phyloP scores from a whole-genome alignment of 805 yeast genomes.

The Schwanniomyces sp. region DNA sequence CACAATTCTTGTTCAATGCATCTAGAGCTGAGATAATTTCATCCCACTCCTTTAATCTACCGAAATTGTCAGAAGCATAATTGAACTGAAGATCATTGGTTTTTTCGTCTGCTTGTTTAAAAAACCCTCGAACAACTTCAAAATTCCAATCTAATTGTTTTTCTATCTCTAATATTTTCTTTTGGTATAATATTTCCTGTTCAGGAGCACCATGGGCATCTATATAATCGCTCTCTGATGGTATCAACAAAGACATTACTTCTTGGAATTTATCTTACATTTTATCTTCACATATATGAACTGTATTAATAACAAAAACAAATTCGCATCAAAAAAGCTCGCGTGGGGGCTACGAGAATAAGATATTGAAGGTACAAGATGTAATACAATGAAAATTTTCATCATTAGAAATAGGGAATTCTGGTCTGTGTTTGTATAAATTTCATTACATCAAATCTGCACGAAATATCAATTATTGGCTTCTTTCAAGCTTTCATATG shows the following conservation, averaged over 20 bases:
- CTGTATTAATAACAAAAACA: no score
- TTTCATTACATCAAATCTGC: no score
- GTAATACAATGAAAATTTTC: no score
- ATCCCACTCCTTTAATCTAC: slow-evolving; percentile 43
- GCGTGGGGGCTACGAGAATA: no score
- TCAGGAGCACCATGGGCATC: slow-evolving; percentile 24
- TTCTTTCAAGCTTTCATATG: no score
- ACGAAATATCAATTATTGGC: no score
- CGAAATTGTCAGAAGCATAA: slow-evolving; percentile 43
- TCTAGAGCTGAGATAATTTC: slow-evolving; percentile 30
- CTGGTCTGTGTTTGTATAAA: no score
- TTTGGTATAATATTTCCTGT: slow-evolving; percentile 13
- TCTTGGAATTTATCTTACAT: no score
- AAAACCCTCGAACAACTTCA: slow-evolving; percentile 50
- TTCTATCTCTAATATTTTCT: slow-evolving; percentile 8
- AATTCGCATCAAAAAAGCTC: no score
- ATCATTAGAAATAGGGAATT: no score
- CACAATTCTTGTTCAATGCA: slow-evolving; percentile 33
- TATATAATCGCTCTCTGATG: slow-evolving; percentile 25
- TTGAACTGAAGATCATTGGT: slow-evolving; percentile 49
- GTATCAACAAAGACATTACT: slow-evolving; percentile 16
- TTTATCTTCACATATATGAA: no score
- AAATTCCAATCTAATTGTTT: slow-evolving; percentile 44
- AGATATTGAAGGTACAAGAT: no score
- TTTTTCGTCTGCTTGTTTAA: slow-evolving; percentile 44